These are phyloP conservation scores for Torulaspora pretoriensis DNA, from an alignment of 1,139 yeast species.

Conservation along the genomic window DNA sequence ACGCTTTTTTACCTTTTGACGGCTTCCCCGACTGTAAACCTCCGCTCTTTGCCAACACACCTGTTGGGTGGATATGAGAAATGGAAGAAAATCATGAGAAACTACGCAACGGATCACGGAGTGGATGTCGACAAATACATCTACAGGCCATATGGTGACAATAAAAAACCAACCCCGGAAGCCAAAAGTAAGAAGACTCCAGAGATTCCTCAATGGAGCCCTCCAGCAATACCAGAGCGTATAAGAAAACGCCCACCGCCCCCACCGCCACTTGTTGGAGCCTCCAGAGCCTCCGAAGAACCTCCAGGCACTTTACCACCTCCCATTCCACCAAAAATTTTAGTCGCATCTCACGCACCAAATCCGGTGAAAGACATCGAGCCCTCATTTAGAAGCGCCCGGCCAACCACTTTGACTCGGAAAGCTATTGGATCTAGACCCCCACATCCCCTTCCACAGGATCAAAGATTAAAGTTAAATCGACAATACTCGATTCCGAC, in stretches of 20 bases:
- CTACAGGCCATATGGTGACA: slow-evolving; percentile 21
- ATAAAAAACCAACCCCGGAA: neutral
- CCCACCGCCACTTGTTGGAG: slow-evolving; percentile 22
- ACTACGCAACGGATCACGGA: slow-evolving; percentile 21
- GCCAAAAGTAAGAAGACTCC: slow-evolving; percentile 10
- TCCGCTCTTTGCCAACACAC: slow-evolving; percentile 28
- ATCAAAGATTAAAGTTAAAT: slow-evolving; percentile 2
- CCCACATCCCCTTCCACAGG: neutral
- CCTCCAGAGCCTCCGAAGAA: slow-evolving; percentile 7
- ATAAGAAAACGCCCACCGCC: slow-evolving; percentile 33
- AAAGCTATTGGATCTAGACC: neutral
- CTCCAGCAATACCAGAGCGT: slow-evolving; percentile 27
- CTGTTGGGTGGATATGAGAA: slow-evolving; percentile 36
- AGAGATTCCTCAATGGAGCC: slow-evolving; percentile 23
- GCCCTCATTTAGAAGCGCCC: neutral
- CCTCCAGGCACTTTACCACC: slow-evolving; percentile 19
- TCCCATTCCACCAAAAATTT: slow-evolving; percentile 19
- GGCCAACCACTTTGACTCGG: neutral
- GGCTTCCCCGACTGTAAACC: slow-evolving; percentile 18
- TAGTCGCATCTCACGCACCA: slow-evolving; percentile 2
- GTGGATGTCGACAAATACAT: slow-evolving; percentile 24
- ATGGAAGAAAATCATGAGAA: slow-evolving; percentile 31
- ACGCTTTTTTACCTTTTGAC: slow-evolving; percentile 29
- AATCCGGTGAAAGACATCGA: neutral
- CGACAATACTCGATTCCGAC: slow-evolving; percentile 34